Conservation (phyloP, 495 filamentous ascomycete genomes). For the Trichocladium antarcticum region DNA sequence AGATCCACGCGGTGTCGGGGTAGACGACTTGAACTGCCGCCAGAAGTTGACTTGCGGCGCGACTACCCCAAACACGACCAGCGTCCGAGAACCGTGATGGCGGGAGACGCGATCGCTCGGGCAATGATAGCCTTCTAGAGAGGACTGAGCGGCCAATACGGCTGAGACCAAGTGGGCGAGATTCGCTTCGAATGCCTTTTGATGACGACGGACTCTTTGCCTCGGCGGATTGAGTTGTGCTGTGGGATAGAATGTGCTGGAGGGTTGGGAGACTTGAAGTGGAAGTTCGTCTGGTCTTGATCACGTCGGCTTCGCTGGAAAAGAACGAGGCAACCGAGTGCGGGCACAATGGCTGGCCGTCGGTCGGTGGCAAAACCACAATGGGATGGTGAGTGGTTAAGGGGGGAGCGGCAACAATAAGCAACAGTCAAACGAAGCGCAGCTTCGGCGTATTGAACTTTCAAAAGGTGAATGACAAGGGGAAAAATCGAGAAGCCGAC, state of each 20-base stretch:
- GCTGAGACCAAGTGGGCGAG: neutral
- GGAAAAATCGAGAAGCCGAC: neutral
- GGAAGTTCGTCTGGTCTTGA: neutral
- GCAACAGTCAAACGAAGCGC: conserved; percentile 8
- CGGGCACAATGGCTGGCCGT: neutral
- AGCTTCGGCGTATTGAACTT: conserved; percentile 5
- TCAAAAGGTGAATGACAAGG: neutral
- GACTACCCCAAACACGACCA: conserved; percentile 14
- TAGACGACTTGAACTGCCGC: conserved; percentile 7
- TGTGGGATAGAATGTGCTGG: neutral
- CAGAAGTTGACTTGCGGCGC: conserved; percentile 3
- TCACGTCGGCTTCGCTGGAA: neutral
- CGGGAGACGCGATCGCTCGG: conserved; percentile 12
- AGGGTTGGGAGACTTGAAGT: neutral
- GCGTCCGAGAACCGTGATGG: conserved; percentile 11
- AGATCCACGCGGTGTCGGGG: conserved; percentile 5
- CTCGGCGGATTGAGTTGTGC: neutral
- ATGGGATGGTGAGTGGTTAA: conserved; percentile 3
- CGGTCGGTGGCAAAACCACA: neutral
- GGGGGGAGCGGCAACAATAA: conserved; percentile 1
- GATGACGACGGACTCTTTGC: neutral
- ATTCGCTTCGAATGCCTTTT: neutral
- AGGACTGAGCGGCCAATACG: conserved; percentile 6
- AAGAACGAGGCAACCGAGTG: neutral
- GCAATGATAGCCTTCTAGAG: neutral